Evolutionary conservation across 495 filamentous ascomycete genomes (phyloP).

Genomic region (Parmelia sp.): DNA sequence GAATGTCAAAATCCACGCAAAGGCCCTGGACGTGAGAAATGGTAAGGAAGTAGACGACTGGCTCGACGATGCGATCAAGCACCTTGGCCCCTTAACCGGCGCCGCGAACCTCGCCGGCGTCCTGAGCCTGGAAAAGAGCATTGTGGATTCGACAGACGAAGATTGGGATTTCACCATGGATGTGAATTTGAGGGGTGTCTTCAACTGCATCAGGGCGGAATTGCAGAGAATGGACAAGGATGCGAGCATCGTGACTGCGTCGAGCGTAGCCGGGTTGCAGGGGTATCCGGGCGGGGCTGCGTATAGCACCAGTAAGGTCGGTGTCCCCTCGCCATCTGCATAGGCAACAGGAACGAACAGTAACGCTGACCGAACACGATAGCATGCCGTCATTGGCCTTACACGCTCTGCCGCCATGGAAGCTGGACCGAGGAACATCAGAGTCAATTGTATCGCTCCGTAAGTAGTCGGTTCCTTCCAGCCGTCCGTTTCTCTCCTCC

Average conservation of each 20-base stretch:
- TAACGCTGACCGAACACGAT: not conserved
- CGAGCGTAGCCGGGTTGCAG: constrained; percentile 47
- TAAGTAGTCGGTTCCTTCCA: constrained; percentile 27
- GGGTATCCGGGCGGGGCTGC: constrained; percentile 44
- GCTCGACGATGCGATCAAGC: constrained; percentile 38
- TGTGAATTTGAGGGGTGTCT: constrained; percentile 52
- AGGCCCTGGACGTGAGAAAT: constrained; percentile 39
- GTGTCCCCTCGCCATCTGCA: not conserved
- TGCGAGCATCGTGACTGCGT: constrained; percentile 54
- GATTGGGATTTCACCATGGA: constrained; percentile 50
- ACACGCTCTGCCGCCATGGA: constrained; percentile 54
- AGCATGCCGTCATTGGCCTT: constrained; percentile 53
- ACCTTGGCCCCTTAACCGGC: constrained; percentile 47
- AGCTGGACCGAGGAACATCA: constrained; percentile 44
- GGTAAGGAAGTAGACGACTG: constrained; percentile 40
- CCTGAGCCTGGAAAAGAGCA: constrained; percentile 33
- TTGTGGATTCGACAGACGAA: constrained; percentile 40
- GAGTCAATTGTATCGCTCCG: constrained; percentile 55
- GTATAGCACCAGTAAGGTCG: constrained; percentile 49
- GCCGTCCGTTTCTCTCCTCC: not conserved
- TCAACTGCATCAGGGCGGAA: constrained; percentile 53
- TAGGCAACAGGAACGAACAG: no score
- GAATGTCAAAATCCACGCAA: constrained; percentile 27
- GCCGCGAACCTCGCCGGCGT: constrained; percentile 55
- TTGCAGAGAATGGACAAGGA: constrained; percentile 34